These are phyloP conservation scores for Phytophthora hybrid DNA, from an alignment of 352 stramenopile species.

Conservation along the genomic window DNA sequence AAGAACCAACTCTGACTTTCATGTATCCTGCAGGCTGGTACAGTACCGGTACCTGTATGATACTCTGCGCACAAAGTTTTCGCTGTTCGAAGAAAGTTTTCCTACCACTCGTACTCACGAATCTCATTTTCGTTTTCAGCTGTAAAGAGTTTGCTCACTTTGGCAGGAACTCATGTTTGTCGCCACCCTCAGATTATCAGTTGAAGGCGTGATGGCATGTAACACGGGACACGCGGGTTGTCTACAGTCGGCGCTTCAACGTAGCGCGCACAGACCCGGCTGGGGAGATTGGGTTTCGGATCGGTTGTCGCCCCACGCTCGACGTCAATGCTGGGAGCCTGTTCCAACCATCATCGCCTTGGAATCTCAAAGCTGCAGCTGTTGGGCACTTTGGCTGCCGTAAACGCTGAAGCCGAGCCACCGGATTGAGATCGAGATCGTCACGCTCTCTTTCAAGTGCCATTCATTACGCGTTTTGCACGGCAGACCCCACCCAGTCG, in stretches of 20 bases:
- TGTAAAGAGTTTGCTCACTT: too few relatives aligned
- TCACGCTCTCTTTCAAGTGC: neutral
- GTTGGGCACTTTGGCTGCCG: slow-evolving; percentile 2
- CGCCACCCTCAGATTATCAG: neutral
- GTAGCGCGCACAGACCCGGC: slow-evolving; percentile 3
- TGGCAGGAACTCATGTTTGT: too few relatives aligned
- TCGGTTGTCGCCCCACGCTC: neutral
- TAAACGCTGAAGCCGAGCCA: slow-evolving; percentile 6
- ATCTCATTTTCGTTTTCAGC: too few relatives aligned
- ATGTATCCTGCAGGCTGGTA: too few relatives aligned
- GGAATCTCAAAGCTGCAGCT: slow-evolving; percentile 3
- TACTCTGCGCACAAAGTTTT: neutral
- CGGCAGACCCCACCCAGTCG: slow-evolving; percentile 8
- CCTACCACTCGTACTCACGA: too few relatives aligned
- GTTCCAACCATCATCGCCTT: neutral
- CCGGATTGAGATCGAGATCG: neutral
- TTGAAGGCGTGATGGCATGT: slow-evolving; percentile 3
- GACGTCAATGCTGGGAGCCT: neutral
- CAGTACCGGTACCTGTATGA: too few relatives aligned
- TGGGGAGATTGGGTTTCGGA: slow-evolving; percentile 5
- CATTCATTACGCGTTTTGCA: slow-evolving; percentile 26
- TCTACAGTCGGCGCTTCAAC: slow-evolving; percentile 3
- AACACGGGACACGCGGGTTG: slow-evolving; percentile 3
- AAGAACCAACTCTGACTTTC: too few relatives aligned
- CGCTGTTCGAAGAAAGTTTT: neutral